Percentiles rank a stretch among this genome's conserved stretches.
Evolutionary conservation across 1,139 yeast genomes (phyloP).

Genomic region (Sugiyamaella xylanicola): DNA sequence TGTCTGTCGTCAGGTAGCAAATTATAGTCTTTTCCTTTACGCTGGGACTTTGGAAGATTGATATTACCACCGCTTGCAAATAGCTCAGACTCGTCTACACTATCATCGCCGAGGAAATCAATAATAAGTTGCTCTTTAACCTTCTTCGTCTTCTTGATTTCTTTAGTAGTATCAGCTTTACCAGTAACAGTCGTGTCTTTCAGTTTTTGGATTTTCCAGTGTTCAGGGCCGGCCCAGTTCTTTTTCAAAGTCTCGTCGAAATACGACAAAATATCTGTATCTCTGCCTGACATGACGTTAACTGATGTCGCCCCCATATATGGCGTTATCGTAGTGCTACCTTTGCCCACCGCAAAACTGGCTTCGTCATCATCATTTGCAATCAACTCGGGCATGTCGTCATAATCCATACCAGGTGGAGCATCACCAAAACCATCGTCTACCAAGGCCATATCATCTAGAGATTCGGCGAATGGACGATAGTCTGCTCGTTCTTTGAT

Average conservation of each 20-base stretch:
- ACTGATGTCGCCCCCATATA: constrained; percentile 14
- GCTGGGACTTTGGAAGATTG: constrained; percentile 49
- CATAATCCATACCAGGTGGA: constrained; percentile 21
- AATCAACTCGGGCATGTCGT: constrained; percentile 32
- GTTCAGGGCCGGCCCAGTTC: constrained; percentile 91
- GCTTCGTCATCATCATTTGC: constrained; percentile 34
- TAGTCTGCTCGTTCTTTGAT: constrained; percentile 16
- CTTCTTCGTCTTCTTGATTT: constrained; percentile 30
- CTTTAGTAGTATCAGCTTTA: constrained; percentile 28
- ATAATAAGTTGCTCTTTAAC: constrained; percentile 45
- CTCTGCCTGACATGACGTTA: constrained; percentile 17
- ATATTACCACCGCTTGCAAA: constrained; percentile 54
- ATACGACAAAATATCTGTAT: constrained; percentile 66
- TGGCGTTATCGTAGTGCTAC: constrained; percentile 15
- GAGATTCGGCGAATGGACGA: constrained; percentile 14
- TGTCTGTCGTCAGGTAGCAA: constrained; percentile 74
- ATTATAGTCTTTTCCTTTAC: constrained; percentile 48
- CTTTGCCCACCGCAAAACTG: constrained; percentile 16
- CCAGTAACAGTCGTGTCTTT: constrained; percentile 40
- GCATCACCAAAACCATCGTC: constrained; percentile 23
- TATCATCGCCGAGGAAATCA: constrained; percentile 54
- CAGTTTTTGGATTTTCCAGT: constrained; percentile 80
- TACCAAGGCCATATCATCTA: constrained; percentile 9
- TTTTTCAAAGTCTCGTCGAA: constrained; percentile 70
- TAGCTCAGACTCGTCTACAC: constrained; percentile 49